These are phyloP conservation scores for Pichia inconspicua DNA, from an alignment of 1,139 yeast species.

Conservation along the genomic window DNA sequence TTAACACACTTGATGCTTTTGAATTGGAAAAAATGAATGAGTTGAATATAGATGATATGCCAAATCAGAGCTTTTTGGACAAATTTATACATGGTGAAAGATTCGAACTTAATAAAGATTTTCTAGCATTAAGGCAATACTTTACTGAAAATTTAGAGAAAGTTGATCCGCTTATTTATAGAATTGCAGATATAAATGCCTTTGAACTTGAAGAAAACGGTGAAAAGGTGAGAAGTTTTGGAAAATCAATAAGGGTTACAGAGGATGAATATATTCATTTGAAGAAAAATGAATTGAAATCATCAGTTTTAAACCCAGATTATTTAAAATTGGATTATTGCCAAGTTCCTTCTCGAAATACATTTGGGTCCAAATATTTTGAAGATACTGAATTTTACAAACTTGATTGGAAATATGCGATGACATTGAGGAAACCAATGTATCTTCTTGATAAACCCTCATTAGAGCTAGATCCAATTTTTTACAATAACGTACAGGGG, in stretches of 20 bases:
- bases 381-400: slow-evolving; percentile 19
- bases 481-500: slow-evolving; percentile 17
- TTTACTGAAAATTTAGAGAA: slow-evolving; percentile 1
- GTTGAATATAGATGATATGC: neutral
- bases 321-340: slow-evolving; percentile 19
- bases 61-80: slow-evolving; percentile 2
- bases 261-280: neutral
- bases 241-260: neutral
- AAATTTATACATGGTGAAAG: slow-evolving; percentile 1
- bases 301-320: slow-evolving; percentile 11
- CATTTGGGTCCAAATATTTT: neutral
- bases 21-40: slow-evolving; percentile 5
- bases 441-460: slow-evolving; percentile 6
- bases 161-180: slow-evolving; percentile 3
- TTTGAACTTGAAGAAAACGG: neutral
- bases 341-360: neutral
- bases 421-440: slow-evolving; percentile 19
- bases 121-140: slow-evolving; percentile 3
- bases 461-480: slow-evolving; percentile 14
- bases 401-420: slow-evolving; percentile 25
- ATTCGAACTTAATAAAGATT: slow-evolving; percentile 12
- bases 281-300: neutral
- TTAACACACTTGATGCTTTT: slow-evolving; percentile 1
- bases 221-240: neutral
- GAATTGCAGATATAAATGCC: slow-evolving; percentile 1